phyloP scores from a whole-genome alignment of 441 rosid species.

The Bruguiera hainesii region DNA sequence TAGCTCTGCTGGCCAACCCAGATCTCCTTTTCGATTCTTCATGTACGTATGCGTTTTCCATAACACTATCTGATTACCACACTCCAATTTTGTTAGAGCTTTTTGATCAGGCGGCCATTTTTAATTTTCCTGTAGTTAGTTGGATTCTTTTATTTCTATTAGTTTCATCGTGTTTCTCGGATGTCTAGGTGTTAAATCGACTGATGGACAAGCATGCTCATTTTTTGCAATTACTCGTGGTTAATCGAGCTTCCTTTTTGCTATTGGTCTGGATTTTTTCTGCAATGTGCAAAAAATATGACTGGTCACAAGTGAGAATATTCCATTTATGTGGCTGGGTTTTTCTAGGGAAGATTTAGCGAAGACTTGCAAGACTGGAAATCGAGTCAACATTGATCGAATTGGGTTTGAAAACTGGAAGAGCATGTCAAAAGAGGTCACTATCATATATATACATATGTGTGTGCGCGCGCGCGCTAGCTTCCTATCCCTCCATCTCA shows the following conservation, averaged over 20 bases:
- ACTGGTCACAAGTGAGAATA: background rate
- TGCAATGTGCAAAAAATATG: background rate
- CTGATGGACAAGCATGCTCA: too few relatives aligned
- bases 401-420: conserved; percentile 60
- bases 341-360: conserved; percentile 45
- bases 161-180: too few relatives aligned
- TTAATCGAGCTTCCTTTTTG: too few relatives aligned
- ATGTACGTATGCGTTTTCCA: conserved; percentile 38
- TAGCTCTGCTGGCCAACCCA: conserved; percentile 40
- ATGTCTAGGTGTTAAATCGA: too few relatives aligned
- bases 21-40: conserved; percentile 75
- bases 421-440: conserved; percentile 60
- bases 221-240: too few relatives aligned
- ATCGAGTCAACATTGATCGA: conserved; percentile 34
- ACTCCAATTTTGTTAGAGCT: background rate
- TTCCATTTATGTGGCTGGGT: conserved; percentile 4
- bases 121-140: background rate
- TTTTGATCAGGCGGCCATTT: background rate
- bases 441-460: background rate
- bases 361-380: conserved; percentile 15
- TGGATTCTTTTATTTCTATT: background rate
- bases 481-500: background rate
- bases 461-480: background rate
- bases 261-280: background rate
- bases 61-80: background rate